Base-by-base conservation (phyloP, 345 rosid species). In the Clausena lansium region DNA sequence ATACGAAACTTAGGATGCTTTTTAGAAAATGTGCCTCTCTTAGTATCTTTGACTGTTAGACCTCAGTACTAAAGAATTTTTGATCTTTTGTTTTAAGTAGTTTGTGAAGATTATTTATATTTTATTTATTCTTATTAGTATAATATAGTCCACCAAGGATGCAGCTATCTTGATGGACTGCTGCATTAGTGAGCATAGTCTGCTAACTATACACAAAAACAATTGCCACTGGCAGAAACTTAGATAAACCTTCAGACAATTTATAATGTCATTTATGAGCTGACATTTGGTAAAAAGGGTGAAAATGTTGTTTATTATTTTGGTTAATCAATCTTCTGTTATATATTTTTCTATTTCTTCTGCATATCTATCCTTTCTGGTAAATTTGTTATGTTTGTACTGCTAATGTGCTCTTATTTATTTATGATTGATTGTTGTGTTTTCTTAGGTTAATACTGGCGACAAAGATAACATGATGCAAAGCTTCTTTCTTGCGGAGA, bases 401-500 rank as follows among this genome's bases (percentile, higher is more conserved):
- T 17, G 67, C 38, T 38, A 13, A n/a, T 58, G 61, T 41, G 60
- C 10, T 22, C 19, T 14, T 28, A 20, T 36, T 68, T 20, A 39
- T 45, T 59, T 70, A 77, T 2, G 9, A 19, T 6, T 55, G 13
- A 25, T 25, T 61, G 33, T 64, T 13, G 47, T 63, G 32, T 73
- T 32, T 27, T 71, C 76, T 47, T 92, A 96, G 98, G 98, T 94
- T 9, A 94, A 89, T 57, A 85, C 88, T 1, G 99, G 98, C 38
- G 87, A 82, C 35, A 94, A 89, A 82, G 99, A 96, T 86, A 89
- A 96, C 81, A 90, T 86, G 95, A 96, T 96, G 98, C 99, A 94
- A 76, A 96, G 97, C 86, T 96, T 96, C 86, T 94, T 94, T 79
- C 92, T 96, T 10, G 99, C 98, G 1, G 98, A 96, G 95, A 94